These are phyloP conservation scores for Saccharomyces hybrid DNA, from an alignment of 1,139 yeast genomes.

Conservation along the genomic window DNA sequence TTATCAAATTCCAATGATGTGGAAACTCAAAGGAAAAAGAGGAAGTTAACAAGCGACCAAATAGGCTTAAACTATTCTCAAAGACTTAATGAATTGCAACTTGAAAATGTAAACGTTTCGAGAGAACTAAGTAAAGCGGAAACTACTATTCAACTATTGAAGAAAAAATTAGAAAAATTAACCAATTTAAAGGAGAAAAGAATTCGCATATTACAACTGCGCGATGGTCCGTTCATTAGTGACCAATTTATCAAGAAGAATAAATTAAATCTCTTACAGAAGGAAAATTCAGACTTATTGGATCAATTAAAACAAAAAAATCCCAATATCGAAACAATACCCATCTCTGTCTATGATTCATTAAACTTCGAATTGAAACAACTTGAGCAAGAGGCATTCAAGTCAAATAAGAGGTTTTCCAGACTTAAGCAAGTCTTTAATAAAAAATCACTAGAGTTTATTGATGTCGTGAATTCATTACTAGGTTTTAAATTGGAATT, in stretches of 20 bases:
- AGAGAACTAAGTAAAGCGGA: constrained; percentile 37
- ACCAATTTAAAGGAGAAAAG: constrained; percentile 35
- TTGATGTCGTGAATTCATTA: constrained; percentile 59
- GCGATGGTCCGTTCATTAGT: constrained; percentile 57
- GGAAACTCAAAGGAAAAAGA: constrained; percentile 9
- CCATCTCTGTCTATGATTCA: constrained; percentile 59
- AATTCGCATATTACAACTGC: constrained; percentile 52
- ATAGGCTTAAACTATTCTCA: constrained; percentile 32
- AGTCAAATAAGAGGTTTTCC: constrained; percentile 47
- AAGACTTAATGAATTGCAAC: constrained; percentile 35
- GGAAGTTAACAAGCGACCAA: constrained; percentile 30
- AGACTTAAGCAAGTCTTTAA: constrained; percentile 59
- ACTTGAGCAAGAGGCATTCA: constrained; percentile 44
- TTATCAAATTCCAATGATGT: constrained; percentile 16
- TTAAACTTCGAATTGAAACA: constrained; percentile 48
- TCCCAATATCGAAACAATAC: constrained; percentile 36
- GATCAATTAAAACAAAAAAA: constrained; percentile 11
- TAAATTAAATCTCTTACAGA: constrained; percentile 44
- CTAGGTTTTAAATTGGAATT: constrained; percentile 74
- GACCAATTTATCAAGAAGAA: constrained; percentile 58
- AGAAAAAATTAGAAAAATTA: constrained; percentile 34
- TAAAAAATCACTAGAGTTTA: constrained; percentile 66
- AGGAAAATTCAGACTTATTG: constrained; percentile 56
- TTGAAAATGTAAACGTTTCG: constrained; percentile 38
- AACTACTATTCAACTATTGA: constrained; percentile 33